Evolutionary conservation across 2,329 filamentous ascomycete genomes (phyloP), one percentile per base, ranked within the genome.

Genomic region (Fusarium brachygibbosum): DNA sequence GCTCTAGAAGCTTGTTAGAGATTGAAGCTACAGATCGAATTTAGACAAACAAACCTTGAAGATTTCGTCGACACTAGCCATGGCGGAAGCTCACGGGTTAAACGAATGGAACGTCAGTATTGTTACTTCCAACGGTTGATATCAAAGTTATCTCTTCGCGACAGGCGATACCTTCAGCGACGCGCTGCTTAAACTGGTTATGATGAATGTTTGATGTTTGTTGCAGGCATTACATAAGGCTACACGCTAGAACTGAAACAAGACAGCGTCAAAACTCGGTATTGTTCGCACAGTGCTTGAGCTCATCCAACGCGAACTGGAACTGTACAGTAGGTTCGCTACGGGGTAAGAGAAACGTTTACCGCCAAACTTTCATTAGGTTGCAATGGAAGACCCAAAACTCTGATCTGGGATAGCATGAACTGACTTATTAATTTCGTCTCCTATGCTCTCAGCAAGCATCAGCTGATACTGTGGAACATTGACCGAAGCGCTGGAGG

Each of bases 31-130:
- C 21, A n/a, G 23, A n/a, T 17, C 14, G 35, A 13, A 21, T 31
- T 46, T 38, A 6, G 42, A 53, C 46, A 12, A 64, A 51, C 51
- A 10, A 63, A 76, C 87, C 79, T 88, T 86, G 79, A 89, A 88
- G 13, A 89, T 80, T 21, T 88, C 87, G 69, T 88, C 86, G 60
- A 89, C 84, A 71, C 83, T 87, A 6, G 85, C 82, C 86, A 88
- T 89, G 23, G 9, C 14, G 13, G 16, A 14, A 29, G n/a, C 2
- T 12, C 34, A 11, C 7, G n/a, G 12, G 9, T 19, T 4, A 3
- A 14, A 5, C n/a, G 34, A 37, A 14, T 46, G 29, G 6, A 40
- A 7, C 4, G 11, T 19, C n/a, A 23, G 8, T 32, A 19, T 52
- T n/a, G 40, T 16, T 23, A 35, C 16, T 35, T 32, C 19, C 29